Evolutionary conservation across 192 early-diverging fungal genomes (phyloP).

Genomic region (Ramicandelaber brevisporus): DNA sequence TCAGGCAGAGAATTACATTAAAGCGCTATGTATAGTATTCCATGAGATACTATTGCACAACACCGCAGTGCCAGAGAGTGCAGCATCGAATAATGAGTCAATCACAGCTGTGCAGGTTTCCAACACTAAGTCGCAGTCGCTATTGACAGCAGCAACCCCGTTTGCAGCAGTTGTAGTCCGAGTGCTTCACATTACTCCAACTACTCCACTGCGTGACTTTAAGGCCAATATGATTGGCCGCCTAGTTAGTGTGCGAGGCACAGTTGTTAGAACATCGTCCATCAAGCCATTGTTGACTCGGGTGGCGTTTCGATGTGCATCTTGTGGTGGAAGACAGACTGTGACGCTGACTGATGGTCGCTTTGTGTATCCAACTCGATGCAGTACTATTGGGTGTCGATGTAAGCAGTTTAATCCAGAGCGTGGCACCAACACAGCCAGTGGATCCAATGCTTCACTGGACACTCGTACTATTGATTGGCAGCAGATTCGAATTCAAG

Average conservation of each 20-base stretch:
- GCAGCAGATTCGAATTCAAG: conserved; percentile 62
- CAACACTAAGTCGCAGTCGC: too few species aligned
- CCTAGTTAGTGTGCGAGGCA: conserved; percentile 45
- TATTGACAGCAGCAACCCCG: too few species aligned
- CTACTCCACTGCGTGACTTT: conserved; percentile 37
- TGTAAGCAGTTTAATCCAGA: conserved; percentile 32
- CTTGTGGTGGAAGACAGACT: conserved; percentile 24
- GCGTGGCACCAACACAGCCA: conserved; percentile 13
- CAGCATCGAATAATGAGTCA: too few species aligned
- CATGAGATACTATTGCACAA: too few species aligned
- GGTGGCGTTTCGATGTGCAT: conserved; percentile 32
- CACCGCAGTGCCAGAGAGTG: too few species aligned
- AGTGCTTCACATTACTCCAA: conserved; percentile 17
- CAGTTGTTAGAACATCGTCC: conserved; percentile 47
- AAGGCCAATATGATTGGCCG: conserved; percentile 47
- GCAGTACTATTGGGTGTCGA: conserved; percentile 33
- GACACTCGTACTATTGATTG: conserved; percentile 39
- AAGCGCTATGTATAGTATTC: too few species aligned
- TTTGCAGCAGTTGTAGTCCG: too few species aligned
- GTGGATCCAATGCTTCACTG: too few species aligned
- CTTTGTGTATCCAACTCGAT: conserved; percentile 28
- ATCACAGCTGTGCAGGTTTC: too few species aligned
- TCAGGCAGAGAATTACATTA: too few species aligned
- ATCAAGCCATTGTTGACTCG: conserved; percentile 37
- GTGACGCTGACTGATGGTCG: conserved; percentile 36